Conservation (phyloP, 768 basidiomycete genomes). For the Lentinula sp. region DNA sequence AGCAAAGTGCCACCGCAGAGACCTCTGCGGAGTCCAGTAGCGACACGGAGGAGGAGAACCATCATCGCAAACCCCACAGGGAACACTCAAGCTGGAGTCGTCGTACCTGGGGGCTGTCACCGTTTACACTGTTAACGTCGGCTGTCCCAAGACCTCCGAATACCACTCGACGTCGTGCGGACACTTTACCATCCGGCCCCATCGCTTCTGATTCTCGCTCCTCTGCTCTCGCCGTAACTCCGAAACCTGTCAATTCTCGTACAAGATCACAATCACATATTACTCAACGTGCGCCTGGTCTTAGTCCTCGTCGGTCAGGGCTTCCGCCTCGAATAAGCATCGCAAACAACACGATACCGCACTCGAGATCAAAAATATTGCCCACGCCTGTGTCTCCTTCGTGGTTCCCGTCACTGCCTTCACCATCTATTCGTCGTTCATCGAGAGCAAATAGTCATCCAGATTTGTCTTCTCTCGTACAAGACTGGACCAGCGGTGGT, state of each 20-base stretch:
- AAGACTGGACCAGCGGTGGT: constrained; percentile 50
- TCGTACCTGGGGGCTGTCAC: constrained; percentile 21
- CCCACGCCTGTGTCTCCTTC: constrained; percentile 12
- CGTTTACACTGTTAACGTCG: constrained; percentile 16
- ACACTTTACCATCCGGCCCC: background rate
- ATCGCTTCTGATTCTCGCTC: background rate
- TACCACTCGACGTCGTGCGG: background rate
- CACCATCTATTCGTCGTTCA: constrained; percentile 42
- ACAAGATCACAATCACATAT: constrained; percentile 3
- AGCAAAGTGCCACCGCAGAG: constrained; percentile 25
- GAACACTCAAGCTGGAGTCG: constrained; percentile 50
- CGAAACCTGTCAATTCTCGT: background rate
- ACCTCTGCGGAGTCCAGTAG: constrained; percentile 16
- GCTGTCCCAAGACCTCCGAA: background rate
- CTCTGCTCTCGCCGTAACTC: background rate
- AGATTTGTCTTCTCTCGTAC: constrained; percentile 51
- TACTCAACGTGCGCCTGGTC: background rate
- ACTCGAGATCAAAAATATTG: background rate
- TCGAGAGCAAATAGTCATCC: constrained; percentile 41
- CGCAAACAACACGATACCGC: background rate
- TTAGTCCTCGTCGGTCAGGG: background rate
- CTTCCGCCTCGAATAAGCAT: background rate
- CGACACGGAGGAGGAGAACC: constrained; percentile 25
- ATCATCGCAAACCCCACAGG: constrained; percentile 6
- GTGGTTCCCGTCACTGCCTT: constrained; percentile 34